phyloP scores from a whole-genome alignment of 2,329 filamentous ascomycete species.

The Penicillium sp. region DNA sequence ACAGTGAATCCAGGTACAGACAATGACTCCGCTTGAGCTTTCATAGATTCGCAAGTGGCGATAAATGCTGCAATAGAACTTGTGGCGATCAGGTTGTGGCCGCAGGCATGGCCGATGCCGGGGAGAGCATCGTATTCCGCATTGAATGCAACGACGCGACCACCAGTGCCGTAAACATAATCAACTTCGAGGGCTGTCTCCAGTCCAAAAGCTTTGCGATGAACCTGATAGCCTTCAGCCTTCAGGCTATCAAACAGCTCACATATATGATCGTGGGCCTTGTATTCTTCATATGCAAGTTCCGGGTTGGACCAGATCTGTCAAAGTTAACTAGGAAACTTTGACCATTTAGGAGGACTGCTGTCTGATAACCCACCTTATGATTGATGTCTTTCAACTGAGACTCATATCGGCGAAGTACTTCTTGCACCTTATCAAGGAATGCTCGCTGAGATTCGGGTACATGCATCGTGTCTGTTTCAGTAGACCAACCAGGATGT shows the following conservation, averaged over 20 bases:
- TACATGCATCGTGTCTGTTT: constrained; percentile 24
- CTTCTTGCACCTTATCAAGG: constrained; percentile 28
- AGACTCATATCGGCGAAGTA: constrained; percentile 25
- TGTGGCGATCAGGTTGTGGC: constrained; percentile 38
- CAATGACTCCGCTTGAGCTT: constrained; percentile 11
- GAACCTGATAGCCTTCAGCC: constrained; percentile 48
- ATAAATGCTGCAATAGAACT: constrained; percentile 42
- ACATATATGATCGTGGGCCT: constrained; percentile 56
- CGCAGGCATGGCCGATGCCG: constrained; percentile 42
- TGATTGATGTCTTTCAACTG: constrained; percentile 27
- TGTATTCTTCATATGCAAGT: constrained; percentile 54
- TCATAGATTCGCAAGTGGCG: constrained; percentile 36
- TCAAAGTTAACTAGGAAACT: background rate
- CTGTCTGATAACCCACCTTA: constrained; percentile 18
- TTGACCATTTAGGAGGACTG: too few relatives aligned
- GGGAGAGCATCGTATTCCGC: constrained; percentile 47
- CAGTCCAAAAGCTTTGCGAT: constrained; percentile 52
- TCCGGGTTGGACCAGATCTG: constrained; percentile 54
- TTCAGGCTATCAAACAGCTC: constrained; percentile 37
- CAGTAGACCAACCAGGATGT: background rate
- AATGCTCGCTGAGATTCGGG: constrained; percentile 27
- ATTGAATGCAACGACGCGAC: constrained; percentile 36
- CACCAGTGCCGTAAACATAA: constrained; percentile 28
- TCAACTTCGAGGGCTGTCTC: constrained; percentile 56
- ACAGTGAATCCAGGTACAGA: constrained; percentile 30